Conservation (phyloP, 2,329 filamentous ascomycete genomes). For the Calonectria leucothoes region DNA sequence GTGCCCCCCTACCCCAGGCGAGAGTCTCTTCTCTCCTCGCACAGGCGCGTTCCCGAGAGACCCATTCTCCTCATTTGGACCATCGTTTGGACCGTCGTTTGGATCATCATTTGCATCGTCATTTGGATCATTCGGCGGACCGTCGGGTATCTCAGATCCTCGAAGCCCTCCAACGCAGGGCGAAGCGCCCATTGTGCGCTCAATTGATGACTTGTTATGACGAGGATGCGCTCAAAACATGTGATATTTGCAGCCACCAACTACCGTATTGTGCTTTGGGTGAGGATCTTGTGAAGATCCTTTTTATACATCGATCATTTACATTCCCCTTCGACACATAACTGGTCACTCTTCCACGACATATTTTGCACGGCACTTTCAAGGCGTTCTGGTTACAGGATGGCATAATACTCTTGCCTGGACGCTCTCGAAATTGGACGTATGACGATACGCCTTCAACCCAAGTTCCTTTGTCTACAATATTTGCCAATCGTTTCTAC, state of each 20-base stretch:
- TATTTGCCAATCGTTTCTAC: slow-evolving; percentile 35
- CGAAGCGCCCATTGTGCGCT: slow-evolving; percentile 79
- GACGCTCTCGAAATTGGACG: slow-evolving; percentile 25
- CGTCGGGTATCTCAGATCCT: slow-evolving; percentile 70
- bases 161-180: slow-evolving; percentile 80
- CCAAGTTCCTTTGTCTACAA: slow-evolving; percentile 34
- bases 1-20: slow-evolving; percentile 62
- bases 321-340: slow-evolving; percentile 22
- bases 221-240: background rate
- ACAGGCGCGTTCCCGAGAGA: slow-evolving; percentile 65
- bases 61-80: slow-evolving; percentile 62
- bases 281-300: background rate
- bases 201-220: slow-evolving; percentile 82
- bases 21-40: slow-evolving; percentile 65
- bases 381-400: slow-evolving; percentile 33
- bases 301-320: background rate
- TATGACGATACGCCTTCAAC: slow-evolving; percentile 40
- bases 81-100: background rate
- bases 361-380: slow-evolving; percentile 31
- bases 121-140: slow-evolving; percentile 58
- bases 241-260: no score
- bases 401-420: slow-evolving; percentile 17
- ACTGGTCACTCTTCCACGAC: slow-evolving; percentile 28
- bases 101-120: background rate
- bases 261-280: background rate